phyloP scores from a whole-genome alignment of 371 early-diverging fungal species.

The Fennellomyces sp. region DNA sequence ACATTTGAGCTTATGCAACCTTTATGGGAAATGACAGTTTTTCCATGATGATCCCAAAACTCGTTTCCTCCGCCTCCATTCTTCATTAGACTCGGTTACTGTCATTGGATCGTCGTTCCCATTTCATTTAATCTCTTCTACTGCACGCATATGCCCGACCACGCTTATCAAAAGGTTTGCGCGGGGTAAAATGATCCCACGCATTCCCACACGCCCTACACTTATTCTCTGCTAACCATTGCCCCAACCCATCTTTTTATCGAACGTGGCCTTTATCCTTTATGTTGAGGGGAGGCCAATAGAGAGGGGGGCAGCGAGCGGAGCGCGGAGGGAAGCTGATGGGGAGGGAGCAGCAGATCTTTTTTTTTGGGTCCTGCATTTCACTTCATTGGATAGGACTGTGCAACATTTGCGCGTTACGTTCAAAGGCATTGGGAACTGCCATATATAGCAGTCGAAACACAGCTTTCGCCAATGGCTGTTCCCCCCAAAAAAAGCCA shows the following conservation, averaged over 20 bases:
- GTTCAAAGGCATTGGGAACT: conserved; percentile 17
- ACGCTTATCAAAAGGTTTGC: not conserved
- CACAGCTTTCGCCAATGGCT: not conserved
- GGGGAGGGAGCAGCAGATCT: not conserved
- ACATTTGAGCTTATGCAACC: conserved; percentile 10
- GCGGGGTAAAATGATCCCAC: not conserved
- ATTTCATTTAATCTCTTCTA: not conserved
- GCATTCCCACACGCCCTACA: not conserved
- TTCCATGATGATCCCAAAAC: conserved; percentile 7
- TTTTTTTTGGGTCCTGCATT: conserved; percentile 3
- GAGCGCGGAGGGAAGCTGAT: not conserved
- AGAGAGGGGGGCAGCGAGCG: not conserved
- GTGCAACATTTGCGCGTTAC: conserved; percentile 15
- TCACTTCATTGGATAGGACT: conserved; percentile 10
- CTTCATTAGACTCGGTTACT: not conserved
- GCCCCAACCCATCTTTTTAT: too few relatives aligned
- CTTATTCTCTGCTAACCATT: too few relatives aligned
- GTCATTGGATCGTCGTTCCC: conserved; percentile 6
- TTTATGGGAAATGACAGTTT: conserved; percentile 10
- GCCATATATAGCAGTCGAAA: conserved; percentile 8
- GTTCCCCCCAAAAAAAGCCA: not conserved
- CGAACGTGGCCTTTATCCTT: too few relatives aligned
- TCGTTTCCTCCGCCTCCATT: conserved; percentile 3
- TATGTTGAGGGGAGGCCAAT: not conserved
- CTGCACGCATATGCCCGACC: not conserved